Base-by-base conservation (phyloP, 495 filamentous ascomycete species). In the Staphylotrichum longicolle region DNA sequence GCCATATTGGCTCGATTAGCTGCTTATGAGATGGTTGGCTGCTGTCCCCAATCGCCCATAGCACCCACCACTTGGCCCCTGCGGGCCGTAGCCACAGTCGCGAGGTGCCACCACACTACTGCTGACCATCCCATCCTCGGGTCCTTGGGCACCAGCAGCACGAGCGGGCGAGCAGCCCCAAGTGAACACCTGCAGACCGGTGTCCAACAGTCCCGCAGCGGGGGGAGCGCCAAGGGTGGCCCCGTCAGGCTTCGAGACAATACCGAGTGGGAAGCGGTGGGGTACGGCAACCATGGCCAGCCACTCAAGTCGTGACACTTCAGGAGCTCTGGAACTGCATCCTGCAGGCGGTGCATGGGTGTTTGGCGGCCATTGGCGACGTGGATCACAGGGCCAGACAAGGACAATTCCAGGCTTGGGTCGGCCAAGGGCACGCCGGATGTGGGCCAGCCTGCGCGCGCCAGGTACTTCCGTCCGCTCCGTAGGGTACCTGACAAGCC, bases 291-390 rank as follows among this genome's bases (percentile, higher is more conserved):
- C 57, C 39, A 48, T 45, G 61, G 52, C 49, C 65, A 68, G 59
- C 70, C 70, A 72, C 60, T 72, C 70, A 72, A 69, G 49, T 54
- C 45, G 35, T 69, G 70, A 69, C 68, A 71, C 68, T 71, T 68
- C 64, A 70, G 59, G 66, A 58, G 66, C 62, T 56, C 60, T 61
- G 64, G 62, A 63, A 54, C 68, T 65, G 68, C 68, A 70, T 44
- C 47, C 58, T 72, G 70, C 70, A 68, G 53, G 65, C 61, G 57
- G 45, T 65, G 69, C 63, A 64, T 65, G 57, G 59, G 63, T 44
- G 60, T 63, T 52, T 63, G 48, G 60, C 57, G 33, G 54, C 58
- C 30, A 60, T 62, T 62, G 66, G 63, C 58, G 58, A 64, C 39
- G 45, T 44, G 35, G 55, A 53, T 47, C 48, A 60, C 49, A 51